Conservation (phyloP, 177 flowering plant species). For the Vitis hybrid region DNA sequence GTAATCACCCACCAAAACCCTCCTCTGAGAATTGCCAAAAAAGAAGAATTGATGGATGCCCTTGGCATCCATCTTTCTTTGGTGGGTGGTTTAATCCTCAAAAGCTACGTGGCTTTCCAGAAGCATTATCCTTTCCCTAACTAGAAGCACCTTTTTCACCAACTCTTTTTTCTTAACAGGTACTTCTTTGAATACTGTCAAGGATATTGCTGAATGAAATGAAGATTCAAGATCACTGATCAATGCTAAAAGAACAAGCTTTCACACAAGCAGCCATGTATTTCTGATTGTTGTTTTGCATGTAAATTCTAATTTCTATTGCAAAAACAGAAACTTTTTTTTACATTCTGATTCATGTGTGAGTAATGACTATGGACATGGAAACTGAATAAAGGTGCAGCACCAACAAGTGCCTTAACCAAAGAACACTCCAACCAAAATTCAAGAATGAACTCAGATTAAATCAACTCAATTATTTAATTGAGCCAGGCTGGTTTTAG, state of each 20-base stretch:
- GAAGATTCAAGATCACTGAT: neutral
- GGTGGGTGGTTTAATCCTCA: neutral
- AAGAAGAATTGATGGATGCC: too few species aligned
- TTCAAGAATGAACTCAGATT: too few species aligned
- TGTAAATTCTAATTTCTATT: conserved; percentile 5
- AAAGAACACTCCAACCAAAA: neutral
- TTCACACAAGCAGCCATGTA: neutral
- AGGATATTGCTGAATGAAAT: neutral
- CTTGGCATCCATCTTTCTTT: neutral
- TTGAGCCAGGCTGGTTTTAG: too few species aligned
- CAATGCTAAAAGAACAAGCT: neutral
- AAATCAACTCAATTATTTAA: too few species aligned
- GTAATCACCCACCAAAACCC: too few species aligned
- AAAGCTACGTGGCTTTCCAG: neutral
- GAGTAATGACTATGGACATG: neutral
- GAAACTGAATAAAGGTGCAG: neutral
- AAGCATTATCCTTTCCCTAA: neutral
- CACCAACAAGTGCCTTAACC: neutral
- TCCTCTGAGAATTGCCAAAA: neutral
- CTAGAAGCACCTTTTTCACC: neutral
- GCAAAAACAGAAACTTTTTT: neutral
- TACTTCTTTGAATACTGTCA: neutral
- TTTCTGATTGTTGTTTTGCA: neutral
- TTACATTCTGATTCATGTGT: conserved; percentile 4
- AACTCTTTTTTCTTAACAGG: conserved; percentile 1